Evolutionary conservation across 192 early-diverging fungal genomes (phyloP).

Genomic region (Kappamyces sp.): DNA sequence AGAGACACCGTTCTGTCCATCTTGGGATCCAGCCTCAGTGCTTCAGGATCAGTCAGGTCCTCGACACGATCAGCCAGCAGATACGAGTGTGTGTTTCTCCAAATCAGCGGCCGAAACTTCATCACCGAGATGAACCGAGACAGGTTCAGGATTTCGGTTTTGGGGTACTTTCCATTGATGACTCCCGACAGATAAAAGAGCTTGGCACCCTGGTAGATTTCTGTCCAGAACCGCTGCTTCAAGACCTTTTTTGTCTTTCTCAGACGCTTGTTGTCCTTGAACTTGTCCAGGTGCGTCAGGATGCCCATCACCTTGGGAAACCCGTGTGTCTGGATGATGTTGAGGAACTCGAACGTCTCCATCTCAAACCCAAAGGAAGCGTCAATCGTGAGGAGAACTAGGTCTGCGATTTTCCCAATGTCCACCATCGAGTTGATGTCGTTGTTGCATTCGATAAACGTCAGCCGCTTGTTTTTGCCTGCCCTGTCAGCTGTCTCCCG

Average conservation of each 20-base stretch:
- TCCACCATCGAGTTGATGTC: slow-evolving; percentile 98
- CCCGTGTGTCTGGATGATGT: slow-evolving; percentile 93
- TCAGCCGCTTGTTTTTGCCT: slow-evolving; percentile 87
- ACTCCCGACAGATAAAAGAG: slow-evolving; percentile 96
- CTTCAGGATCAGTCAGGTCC: slow-evolving; percentile 90
- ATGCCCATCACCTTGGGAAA: slow-evolving; percentile 98
- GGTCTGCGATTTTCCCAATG: slow-evolving; percentile 91
- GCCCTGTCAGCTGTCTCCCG: slow-evolving; percentile 4
- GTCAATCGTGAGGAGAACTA: slow-evolving; percentile 91
- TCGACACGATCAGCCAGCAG: slow-evolving; percentile 94
- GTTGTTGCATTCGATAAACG: slow-evolving; percentile 95
- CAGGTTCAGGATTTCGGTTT: slow-evolving; percentile 89
- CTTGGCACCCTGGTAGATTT: slow-evolving; percentile 98
- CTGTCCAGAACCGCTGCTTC: slow-evolving; percentile 99
- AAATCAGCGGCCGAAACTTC: slow-evolving; percentile 93
- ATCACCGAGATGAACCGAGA: slow-evolving; percentile 97
- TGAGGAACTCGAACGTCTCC: slow-evolving; percentile 99
- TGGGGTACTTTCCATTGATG: slow-evolving; percentile 88
- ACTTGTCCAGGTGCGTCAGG: slow-evolving; percentile 91
- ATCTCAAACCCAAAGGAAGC: slow-evolving; percentile 99
- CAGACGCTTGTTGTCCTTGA: slow-evolving; percentile 88
- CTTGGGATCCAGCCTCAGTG: slow-evolving; percentile 71
- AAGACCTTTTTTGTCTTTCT: slow-evolving; percentile 84
- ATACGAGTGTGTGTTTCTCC: slow-evolving; percentile 98
- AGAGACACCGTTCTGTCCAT: slow-evolving; percentile 88